Conservation (phyloP, 768 basidiomycete species). For the Clitopilus hobsonii region DNA sequence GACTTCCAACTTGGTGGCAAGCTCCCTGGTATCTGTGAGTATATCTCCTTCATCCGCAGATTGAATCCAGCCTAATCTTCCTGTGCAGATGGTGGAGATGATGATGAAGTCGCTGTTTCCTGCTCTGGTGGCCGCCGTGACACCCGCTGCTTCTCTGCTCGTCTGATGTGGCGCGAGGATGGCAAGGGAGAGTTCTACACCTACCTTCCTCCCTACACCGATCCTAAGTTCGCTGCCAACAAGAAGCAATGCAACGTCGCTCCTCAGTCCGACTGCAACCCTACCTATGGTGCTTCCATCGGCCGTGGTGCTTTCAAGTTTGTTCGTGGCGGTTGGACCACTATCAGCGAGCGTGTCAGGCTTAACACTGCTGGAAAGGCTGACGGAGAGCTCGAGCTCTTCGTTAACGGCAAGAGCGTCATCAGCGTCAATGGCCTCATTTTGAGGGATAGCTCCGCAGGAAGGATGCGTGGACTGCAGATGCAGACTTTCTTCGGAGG, state of each 20-base stretch:
- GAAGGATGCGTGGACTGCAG: constrained; percentile 61
- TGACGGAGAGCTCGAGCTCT: constrained; percentile 72
- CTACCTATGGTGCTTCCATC: constrained; percentile 61
- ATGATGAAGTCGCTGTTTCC: constrained; percentile 35
- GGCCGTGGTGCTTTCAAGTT: constrained; percentile 68
- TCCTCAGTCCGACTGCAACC: constrained; percentile 51
- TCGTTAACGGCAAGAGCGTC: constrained; percentile 60
- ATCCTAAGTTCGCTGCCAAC: constrained; percentile 38
- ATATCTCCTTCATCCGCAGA: constrained; percentile 1
- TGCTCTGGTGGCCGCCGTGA: constrained; percentile 66
- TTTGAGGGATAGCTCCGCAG: constrained; percentile 41
- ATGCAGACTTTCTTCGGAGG: constrained; percentile 82
- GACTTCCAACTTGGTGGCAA: constrained; percentile 68
- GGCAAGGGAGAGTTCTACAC: constrained; percentile 68
- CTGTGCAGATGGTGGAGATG: constrained; percentile 50
- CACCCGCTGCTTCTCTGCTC: constrained; percentile 54
- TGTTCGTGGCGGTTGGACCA: constrained; percentile 59
- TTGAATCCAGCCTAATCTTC: constrained; percentile 4
- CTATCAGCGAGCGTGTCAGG: constrained; percentile 64
- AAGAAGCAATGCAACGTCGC: constrained; percentile 42
- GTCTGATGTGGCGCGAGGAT: constrained; percentile 64
- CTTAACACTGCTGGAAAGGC: constrained; percentile 67
- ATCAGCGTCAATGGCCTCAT: constrained; percentile 53
- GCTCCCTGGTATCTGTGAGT: constrained; percentile 66
- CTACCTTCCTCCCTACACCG: constrained; percentile 52